Evolutionary conservation across 2,329 filamentous ascomycete species (phyloP).

Genomic region (Aureobasidium sp.): DNA sequence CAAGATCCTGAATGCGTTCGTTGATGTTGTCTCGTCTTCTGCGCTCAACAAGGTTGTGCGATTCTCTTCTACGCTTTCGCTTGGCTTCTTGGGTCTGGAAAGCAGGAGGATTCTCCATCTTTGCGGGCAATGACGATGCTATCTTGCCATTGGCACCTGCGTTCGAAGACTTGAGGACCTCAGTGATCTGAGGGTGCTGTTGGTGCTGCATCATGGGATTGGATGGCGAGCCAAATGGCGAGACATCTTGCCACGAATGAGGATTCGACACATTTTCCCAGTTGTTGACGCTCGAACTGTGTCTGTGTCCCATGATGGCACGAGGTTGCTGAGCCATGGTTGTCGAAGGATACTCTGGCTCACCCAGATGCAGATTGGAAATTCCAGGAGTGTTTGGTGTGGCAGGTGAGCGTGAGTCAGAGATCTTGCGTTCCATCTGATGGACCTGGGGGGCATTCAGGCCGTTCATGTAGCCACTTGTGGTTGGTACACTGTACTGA

Average conservation of each 20-base stretch:
- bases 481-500: slow-evolving; percentile 30
- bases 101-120: slow-evolving; percentile 33
- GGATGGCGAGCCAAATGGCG: slow-evolving; percentile 78
- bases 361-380: slow-evolving; percentile 62
- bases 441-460: slow-evolving; percentile 30
- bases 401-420: slow-evolving; percentile 70
- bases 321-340: slow-evolving; percentile 28
- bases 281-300: slow-evolving; percentile 75
- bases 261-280: slow-evolving; percentile 77
- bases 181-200: slow-evolving; percentile 71
- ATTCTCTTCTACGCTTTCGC: slow-evolving; percentile 81
- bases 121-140: slow-evolving; percentile 68
- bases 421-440: slow-evolving; percentile 52
- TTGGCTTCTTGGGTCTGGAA: slow-evolving; percentile 88
- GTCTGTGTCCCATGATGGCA: slow-evolving; percentile 31
- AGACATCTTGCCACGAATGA: slow-evolving; percentile 73
- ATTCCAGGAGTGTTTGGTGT: slow-evolving; percentile 80
- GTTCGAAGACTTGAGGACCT: slow-evolving; percentile 75
- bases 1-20: slow-evolving; percentile 93
- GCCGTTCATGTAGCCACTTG: slow-evolving; percentile 19
- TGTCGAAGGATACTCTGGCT: slow-evolving; percentile 42
- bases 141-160: slow-evolving; percentile 38
- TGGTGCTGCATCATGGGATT: slow-evolving; percentile 54
- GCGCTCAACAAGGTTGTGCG: slow-evolving; percentile 93
- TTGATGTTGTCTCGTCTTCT: slow-evolving; percentile 97